These are phyloP conservation scores for Pythium insidiosum DNA, from an alignment of 352 stramenopile species.

Conservation along the genomic window DNA sequence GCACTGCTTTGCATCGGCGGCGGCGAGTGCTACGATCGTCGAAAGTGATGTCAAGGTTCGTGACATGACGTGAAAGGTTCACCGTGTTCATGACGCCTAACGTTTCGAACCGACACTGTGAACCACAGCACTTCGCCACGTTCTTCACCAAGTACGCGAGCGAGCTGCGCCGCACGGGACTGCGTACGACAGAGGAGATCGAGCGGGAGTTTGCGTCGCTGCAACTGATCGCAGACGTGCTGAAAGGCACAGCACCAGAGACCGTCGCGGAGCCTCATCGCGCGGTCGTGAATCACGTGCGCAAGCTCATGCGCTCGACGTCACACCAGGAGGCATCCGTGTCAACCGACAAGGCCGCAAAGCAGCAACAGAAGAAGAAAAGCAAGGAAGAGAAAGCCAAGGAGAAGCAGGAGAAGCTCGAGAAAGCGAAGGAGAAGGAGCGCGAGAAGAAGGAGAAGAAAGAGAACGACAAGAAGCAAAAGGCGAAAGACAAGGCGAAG, in stretches of 20 bases:
- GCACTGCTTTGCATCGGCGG: slow-evolving; percentile 39
- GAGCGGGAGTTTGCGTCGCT: slow-evolving; percentile 49
- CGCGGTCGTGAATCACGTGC: slow-evolving; percentile 35
- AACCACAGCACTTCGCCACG: slow-evolving; percentile 40
- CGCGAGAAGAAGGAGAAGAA: slow-evolving; percentile 19
- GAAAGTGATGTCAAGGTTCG: slow-evolving; percentile 56
- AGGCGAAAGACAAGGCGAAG: slow-evolving; percentile 24
- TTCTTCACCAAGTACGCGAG: slow-evolving; percentile 69
- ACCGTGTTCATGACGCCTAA: no score
- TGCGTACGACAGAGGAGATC: slow-evolving; percentile 60
- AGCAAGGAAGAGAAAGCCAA: slow-evolving; percentile 22
- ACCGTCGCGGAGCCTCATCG: slow-evolving; percentile 18
- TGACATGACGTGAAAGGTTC: no score
- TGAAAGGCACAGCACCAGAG: slow-evolving; percentile 24
- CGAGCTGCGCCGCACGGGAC: slow-evolving; percentile 61
- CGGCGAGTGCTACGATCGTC: slow-evolving; percentile 26
- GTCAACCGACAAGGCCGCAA: slow-evolving; percentile 27
- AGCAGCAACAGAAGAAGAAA: slow-evolving; percentile 32
- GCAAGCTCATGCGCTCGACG: slow-evolving; percentile 57
- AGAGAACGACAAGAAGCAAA: slow-evolving; percentile 12
- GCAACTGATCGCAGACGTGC: slow-evolving; percentile 34
- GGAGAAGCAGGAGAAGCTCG: slow-evolving; percentile 20
- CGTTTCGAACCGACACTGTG: no score
- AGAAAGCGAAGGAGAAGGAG: slow-evolving; percentile 19
- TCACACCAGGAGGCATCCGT: slow-evolving; percentile 42